Evolutionary conservation across 2,329 filamentous ascomycete species (phyloP).

Genomic region (Elsinoe arachidis): DNA sequence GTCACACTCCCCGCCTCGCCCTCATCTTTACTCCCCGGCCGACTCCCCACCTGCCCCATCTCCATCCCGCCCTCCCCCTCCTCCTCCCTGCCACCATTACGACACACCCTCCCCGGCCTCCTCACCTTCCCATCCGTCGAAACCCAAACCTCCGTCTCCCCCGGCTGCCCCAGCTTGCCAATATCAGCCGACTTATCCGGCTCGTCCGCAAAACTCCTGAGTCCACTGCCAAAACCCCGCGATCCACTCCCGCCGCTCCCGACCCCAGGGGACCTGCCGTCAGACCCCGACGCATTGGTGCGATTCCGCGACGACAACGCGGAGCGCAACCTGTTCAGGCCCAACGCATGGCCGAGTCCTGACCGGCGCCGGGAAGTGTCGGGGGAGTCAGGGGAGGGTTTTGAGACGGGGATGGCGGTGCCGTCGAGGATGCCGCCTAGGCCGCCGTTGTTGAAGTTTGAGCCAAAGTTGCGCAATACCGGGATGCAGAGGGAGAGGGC

Average conservation of each 20-base stretch:
- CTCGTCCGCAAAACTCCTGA: slow-evolving; percentile 2
- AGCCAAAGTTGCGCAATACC: slow-evolving; percentile 5
- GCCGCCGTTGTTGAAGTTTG: slow-evolving; percentile 12
- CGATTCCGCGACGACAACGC: background rate
- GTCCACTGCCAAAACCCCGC: too few species aligned
- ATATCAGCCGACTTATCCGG: slow-evolving; percentile 10
- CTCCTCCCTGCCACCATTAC: background rate
- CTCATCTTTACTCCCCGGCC: slow-evolving; percentile 2
- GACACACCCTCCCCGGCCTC: background rate
- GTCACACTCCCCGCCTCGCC: background rate
- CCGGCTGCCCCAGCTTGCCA: slow-evolving; percentile 8
- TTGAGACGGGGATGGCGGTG: background rate
- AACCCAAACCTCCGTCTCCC: slow-evolving; percentile 5
- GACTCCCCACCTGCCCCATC: background rate
- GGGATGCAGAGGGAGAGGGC: slow-evolving; percentile 9
- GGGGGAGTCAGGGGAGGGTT: background rate
- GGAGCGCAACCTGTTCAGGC: background rate
- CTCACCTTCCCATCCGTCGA: background rate
- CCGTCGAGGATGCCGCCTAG: slow-evolving; percentile 11
- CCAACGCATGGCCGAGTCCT: background rate
- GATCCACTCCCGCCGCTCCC: too few species aligned
- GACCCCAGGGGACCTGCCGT: too few species aligned
- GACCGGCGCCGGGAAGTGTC: background rate
- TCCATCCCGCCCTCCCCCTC: background rate
- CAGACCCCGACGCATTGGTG: background rate